Percentiles rank a stretch among this genome's conserved stretches.
phyloP scores from a whole-genome alignment of 1,284 basidiomycete species.

The Leccinum cinnamomeum region DNA sequence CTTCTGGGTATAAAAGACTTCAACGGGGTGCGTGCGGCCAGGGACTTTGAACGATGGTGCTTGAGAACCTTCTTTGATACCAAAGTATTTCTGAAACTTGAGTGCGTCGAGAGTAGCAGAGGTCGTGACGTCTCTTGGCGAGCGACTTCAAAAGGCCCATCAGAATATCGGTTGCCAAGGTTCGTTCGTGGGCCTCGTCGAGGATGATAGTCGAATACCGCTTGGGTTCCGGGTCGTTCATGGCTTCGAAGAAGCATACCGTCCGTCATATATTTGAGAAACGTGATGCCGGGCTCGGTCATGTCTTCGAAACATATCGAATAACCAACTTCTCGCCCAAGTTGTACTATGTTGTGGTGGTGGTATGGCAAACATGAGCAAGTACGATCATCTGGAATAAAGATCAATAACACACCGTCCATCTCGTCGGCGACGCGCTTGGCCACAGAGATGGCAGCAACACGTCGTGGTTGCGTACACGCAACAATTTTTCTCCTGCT shows the following conservation, averaged over 20 bases:
- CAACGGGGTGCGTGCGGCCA: constrained; percentile 94
- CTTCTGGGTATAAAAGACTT: constrained; percentile 95
- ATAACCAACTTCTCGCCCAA: constrained; percentile 96
- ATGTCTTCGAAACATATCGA: constrained; percentile 99
- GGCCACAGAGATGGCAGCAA: constrained; percentile 97
- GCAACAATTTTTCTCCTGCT: constrained; percentile 89
- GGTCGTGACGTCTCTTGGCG: constrained; percentile 78
- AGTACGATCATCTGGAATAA: not conserved
- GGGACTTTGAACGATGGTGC: constrained; percentile 96
- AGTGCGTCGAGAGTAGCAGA: constrained; percentile 96
- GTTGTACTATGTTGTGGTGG: constrained; percentile 57
- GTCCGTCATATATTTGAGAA: constrained; percentile 99
- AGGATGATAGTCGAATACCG: constrained; percentile 98
- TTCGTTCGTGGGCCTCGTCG: constrained; percentile 98
- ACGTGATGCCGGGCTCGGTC: constrained; percentile 88
- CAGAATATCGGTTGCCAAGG: constrained; percentile 96
- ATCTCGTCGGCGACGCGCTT: constrained; percentile 99
- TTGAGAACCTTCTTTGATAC: constrained; percentile 48
- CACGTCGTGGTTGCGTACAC: constrained; percentile 96
- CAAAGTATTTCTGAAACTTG: constrained; percentile 98
- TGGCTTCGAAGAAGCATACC: constrained; percentile 98
- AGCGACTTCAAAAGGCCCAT: constrained; percentile 89
- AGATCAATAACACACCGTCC: constrained; percentile 65
- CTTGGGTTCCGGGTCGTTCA: constrained; percentile 89
- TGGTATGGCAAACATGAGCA: constrained; percentile 8